phyloP scores from a whole-genome alignment of 768 basidiomycete species.

The Agrocybe chaxingu region DNA sequence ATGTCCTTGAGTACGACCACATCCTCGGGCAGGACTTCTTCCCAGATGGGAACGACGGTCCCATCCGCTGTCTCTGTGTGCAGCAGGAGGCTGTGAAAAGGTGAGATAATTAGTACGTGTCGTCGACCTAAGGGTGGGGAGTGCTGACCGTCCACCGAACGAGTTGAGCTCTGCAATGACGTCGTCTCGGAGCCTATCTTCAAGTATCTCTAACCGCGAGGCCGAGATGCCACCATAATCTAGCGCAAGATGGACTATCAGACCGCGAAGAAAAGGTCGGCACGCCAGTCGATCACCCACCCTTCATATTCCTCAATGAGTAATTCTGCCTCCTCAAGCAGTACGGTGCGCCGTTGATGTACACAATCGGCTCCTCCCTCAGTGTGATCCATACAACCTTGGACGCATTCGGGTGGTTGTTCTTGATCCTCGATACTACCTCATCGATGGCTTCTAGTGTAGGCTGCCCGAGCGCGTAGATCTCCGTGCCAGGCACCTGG shows the following conservation, averaged over 20 bases:
- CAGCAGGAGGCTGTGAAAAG: constrained; percentile 60
- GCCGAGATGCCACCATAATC: constrained; percentile 96
- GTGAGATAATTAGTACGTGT: not conserved
- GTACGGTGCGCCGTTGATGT: constrained; percentile 91
- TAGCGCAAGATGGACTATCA: constrained; percentile 19
- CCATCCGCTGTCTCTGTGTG: constrained; percentile 90
- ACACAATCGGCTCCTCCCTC: constrained; percentile 89
- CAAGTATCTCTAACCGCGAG: constrained; percentile 82
- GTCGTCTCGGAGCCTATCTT: constrained; percentile 87
- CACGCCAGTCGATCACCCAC: constrained; percentile 26
- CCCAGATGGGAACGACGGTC: constrained; percentile 91
- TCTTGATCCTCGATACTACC: constrained; percentile 65
- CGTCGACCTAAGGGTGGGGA: constrained; percentile 9
- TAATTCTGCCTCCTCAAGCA: constrained; percentile 84
- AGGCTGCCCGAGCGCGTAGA: constrained; percentile 94
- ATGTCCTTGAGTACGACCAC: constrained; percentile 85
- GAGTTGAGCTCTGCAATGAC: constrained; percentile 77
- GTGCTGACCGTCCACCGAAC: constrained; percentile 74
- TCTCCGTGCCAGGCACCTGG: constrained; percentile 71
- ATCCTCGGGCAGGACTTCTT: constrained; percentile 69
- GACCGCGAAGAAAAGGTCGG: not conserved
- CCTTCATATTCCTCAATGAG: constrained; percentile 93
- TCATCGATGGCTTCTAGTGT: constrained; percentile 82
- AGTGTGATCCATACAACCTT: constrained; percentile 88
- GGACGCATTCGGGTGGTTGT: constrained; percentile 54